Conservation (phyloP, 306 rosid species). For the Quercus bicolor region DNA sequence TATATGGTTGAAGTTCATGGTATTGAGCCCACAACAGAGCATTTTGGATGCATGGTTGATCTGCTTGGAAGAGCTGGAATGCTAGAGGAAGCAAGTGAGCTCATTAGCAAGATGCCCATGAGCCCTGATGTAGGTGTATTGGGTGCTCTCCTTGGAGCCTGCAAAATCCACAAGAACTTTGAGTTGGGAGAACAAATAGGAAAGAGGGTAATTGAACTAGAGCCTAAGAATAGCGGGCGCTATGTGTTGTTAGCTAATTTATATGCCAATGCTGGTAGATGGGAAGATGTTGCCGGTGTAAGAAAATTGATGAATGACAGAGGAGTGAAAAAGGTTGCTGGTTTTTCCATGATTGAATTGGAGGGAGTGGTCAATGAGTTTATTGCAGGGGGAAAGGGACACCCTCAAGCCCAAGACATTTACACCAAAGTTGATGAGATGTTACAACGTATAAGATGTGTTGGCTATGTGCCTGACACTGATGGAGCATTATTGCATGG, state of each 20-base stretch:
- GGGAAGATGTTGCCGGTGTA: conserved; percentile 54
- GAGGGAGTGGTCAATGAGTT: conserved; percentile 58
- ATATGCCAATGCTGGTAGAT: conserved; percentile 56
- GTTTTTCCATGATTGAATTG: conserved; percentile 58
- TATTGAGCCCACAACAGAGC: conserved; percentile 49
- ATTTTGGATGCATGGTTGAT: conserved; percentile 74
- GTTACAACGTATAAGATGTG: conserved; percentile 24
- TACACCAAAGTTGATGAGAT: conserved; percentile 46
- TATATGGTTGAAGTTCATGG: conserved; percentile 28
- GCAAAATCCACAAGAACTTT: conserved; percentile 53
- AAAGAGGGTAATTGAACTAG: conserved; percentile 49
- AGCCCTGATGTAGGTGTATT: conserved; percentile 52
- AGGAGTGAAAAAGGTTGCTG: conserved; percentile 64
- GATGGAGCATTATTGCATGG: conserved; percentile 28
- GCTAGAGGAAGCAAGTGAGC: conserved; percentile 49
- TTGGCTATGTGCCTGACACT: conserved; percentile 43
- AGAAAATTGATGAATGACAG: conserved; percentile 67
- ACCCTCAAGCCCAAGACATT: conserved; percentile 43
- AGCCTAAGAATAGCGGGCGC: conserved; percentile 64
- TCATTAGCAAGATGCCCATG: conserved; percentile 50
- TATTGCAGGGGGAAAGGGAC: conserved; percentile 55
- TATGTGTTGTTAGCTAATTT: conserved; percentile 57
- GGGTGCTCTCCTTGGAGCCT: conserved; percentile 78
- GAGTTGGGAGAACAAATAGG: conserved; percentile 58
- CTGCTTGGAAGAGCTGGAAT: conserved; percentile 59